Base-by-base conservation (phyloP, 2,329 filamentous ascomycete species). In the Trichoderma afroharzianum region DNA sequence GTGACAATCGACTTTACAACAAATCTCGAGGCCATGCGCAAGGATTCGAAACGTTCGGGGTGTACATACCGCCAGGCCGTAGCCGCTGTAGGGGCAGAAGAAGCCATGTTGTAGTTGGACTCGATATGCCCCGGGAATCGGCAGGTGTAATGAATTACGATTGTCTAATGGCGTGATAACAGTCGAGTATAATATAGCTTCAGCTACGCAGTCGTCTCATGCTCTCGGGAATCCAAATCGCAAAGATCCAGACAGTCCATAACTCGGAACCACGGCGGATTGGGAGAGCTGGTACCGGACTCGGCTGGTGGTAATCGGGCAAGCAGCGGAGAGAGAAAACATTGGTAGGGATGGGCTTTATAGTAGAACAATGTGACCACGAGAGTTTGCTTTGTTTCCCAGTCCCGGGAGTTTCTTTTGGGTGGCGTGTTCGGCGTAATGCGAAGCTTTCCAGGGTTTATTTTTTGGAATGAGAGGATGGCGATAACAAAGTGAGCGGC, bases 1-100 rank as follows among this genome's bases (percentile, higher is more conserved):
- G 33, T n/a, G 14, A 39, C 6, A 39, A 39, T 15, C 8, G n/a
- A 26, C 6, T 24, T 30, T 32, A 18, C 59, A 32, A 4, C 32
- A 12, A 11, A 57, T 28, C n/a, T 57, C 15, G 30, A 63, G 14
- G 33, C 30, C 30, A 39, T 33, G 58, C 57, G 68, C 59, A 57
- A 47, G 14, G 12, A 36, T 63, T 21, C 58, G 36, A n/a, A 26
- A 30, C 24, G 39, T 9, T 33, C 24, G 24, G 32, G 24, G 33
- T 32, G 18, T 50, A 80, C 82, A 77, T 80, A 83, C 82, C 81
- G 81, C 82, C 81, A 83, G 70, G 78, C 75, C 73, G 81, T 77
- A 76, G 77, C 78, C 72, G 82, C 81, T 75, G 79, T 79, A 57
- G 74, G 74, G 43, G 63, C 66, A 72, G 70, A 73, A 43, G 70